Evolutionary conservation across 2,329 filamentous ascomycete species (phyloP).

Genomic region (Calonectria naviculata): DNA sequence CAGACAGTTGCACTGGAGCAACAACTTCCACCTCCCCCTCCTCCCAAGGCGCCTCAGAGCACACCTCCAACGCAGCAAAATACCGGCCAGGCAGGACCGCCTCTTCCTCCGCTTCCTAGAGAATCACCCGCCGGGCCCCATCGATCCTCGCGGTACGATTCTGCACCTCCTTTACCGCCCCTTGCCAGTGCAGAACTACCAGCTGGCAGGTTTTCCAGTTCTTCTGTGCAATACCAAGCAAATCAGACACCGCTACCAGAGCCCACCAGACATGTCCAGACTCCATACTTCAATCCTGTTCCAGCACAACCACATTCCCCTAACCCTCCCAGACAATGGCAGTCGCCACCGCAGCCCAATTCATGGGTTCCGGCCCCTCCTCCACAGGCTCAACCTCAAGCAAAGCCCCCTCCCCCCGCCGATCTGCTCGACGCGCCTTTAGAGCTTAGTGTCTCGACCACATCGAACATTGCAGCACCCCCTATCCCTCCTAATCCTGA

Average conservation of each 20-base stretch:
- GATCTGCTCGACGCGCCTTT: constrained; percentile 69
- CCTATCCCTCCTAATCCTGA: constrained; percentile 96
- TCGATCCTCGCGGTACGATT: constrained; percentile 57
- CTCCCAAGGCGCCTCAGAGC: constrained; percentile 63
- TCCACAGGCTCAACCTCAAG: constrained; percentile 30
- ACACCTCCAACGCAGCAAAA: constrained; percentile 39
- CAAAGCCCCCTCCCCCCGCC: constrained; percentile 52
- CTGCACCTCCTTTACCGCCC: constrained; percentile 57
- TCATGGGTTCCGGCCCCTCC: constrained; percentile 40
- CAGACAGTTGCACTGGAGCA: constrained; percentile 45
- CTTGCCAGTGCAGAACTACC: constrained; percentile 35
- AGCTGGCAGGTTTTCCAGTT: constrained; percentile 25
- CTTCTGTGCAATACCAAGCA: constrained; percentile 31
- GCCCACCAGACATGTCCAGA: constrained; percentile 24
- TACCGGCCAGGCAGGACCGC: constrained; percentile 42
- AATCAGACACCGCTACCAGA: constrained; percentile 29
- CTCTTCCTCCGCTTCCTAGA: constrained; percentile 39
- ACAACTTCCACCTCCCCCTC: constrained; percentile 59
- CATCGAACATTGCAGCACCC: constrained; percentile 72
- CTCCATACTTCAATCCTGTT: constrained; percentile 28
- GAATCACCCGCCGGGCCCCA: constrained; percentile 27
- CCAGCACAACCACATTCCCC: constrained; percentile 26
- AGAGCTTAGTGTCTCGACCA: constrained; percentile 60
- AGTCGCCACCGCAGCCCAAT: constrained; percentile 34
- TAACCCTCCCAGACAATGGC: constrained; percentile 39